These are phyloP conservation scores for Datura wrightii DNA, from an alignment of 257 asterid genomes.

Conservation along the genomic window DNA sequence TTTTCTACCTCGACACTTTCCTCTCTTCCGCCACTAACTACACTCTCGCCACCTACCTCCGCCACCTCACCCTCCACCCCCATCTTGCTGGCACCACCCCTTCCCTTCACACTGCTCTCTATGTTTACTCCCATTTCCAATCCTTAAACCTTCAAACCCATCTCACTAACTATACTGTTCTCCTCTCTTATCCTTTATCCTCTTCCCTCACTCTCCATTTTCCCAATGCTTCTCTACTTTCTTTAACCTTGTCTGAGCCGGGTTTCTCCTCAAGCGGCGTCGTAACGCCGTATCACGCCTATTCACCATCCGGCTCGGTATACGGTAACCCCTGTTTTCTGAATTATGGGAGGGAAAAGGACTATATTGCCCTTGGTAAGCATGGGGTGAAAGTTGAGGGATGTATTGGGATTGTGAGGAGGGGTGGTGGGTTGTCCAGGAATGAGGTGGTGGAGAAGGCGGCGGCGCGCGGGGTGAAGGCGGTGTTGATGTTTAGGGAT, in stretches of 20 bases:
- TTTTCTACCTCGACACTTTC: conserved; percentile 50
- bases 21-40: conserved; percentile 71
- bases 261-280: conserved; percentile 47
- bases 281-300: conserved; percentile 80
- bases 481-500: conserved; percentile 91
- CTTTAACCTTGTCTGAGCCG: conserved; percentile 59
- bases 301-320: conserved; percentile 85
- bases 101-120: conserved; percentile 66
- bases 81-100: conserved; percentile 86
- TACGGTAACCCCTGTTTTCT: conserved; percentile 68
- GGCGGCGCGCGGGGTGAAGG: conserved; percentile 77
- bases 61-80: conserved; percentile 85
- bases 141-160: conserved; percentile 60
- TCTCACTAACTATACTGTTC: conserved; percentile 59
- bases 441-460: conserved; percentile 73
- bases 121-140: conserved; percentile 71
- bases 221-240: conserved; percentile 47
- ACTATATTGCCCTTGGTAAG: conserved; percentile 58
- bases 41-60: conserved; percentile 83
- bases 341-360: conserved; percentile 80
- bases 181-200: conserved; percentile 75
- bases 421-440: conserved; percentile 79
- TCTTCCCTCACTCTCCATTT: conserved; percentile 68
- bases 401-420: conserved; percentile 78
- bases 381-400: conserved; percentile 65